Conservation (phyloP, 306 rosid genomes). For the Hippophae rhamnoides region DNA sequence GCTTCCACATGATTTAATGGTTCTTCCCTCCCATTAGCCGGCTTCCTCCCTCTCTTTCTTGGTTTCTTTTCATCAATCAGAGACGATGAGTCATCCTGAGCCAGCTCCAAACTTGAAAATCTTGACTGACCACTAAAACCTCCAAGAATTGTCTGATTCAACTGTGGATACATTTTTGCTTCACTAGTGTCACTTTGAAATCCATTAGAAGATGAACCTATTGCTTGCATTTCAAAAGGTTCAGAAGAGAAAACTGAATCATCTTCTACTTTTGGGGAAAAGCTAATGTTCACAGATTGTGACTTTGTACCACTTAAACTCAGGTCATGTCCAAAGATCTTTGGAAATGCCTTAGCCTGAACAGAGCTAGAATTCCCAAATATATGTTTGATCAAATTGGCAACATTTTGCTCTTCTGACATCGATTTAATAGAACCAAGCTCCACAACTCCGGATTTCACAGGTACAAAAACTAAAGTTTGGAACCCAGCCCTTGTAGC, state of each 20-base stretch:
- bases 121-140: slow-evolving; percentile 49
- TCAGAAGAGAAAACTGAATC: slow-evolving; percentile 59
- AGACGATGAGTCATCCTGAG: slow-evolving; percentile 53
- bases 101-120: slow-evolving; percentile 41
- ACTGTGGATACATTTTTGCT: slow-evolving; percentile 51
- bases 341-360: slow-evolving; percentile 56
- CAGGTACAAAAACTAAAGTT: slow-evolving; percentile 59
- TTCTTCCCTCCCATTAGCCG: slow-evolving; percentile 91
- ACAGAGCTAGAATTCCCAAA: slow-evolving; percentile 47
- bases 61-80: slow-evolving; percentile 75
- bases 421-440: slow-evolving; percentile 47
- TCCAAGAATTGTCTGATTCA: slow-evolving; percentile 43
- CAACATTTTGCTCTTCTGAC: slow-evolving; percentile 53
- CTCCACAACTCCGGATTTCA: slow-evolving; percentile 69
- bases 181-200: slow-evolving; percentile 41
- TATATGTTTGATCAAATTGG: slow-evolving; percentile 36
- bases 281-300: slow-evolving; percentile 55
- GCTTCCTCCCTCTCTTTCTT: slow-evolving; percentile 86
- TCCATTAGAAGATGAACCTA: slow-evolving; percentile 48
- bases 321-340: slow-evolving; percentile 72
- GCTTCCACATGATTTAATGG: slow-evolving; percentile 91
- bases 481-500: slow-evolving; percentile 63
- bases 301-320: slow-evolving; percentile 63
- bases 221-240: slow-evolving; percentile 45
- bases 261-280: slow-evolving; percentile 76